A percentile compares a stretch with the other conserved stretches of the same genome.
Evolutionary conservation across 2,329 filamentous ascomycete genomes (phyloP).

Genomic region (Thielaviopsis euricoi): DNA sequence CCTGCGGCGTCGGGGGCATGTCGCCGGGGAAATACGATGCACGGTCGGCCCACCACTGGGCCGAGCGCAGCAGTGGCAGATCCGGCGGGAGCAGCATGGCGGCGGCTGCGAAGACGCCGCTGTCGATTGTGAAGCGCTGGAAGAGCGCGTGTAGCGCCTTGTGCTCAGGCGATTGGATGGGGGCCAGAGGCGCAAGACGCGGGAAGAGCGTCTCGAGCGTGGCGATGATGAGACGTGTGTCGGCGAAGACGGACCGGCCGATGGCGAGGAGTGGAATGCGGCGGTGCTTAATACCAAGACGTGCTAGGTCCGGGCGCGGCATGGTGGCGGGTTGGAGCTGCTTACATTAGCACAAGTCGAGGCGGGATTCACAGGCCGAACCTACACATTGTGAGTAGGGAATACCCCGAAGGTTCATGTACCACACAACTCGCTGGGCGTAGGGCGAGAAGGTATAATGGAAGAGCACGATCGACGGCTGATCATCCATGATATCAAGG

Average conservation of each 20-base stretch:
- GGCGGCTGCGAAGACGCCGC: constrained; percentile 36
- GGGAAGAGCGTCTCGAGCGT: constrained; percentile 45
- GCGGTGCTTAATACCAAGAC: constrained; percentile 47
- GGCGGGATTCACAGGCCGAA: constrained; percentile 10
- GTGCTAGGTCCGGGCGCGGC: constrained; percentile 46
- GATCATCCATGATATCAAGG: background rate
- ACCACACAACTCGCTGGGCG: constrained; percentile 48
- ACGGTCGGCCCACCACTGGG: constrained; percentile 42
- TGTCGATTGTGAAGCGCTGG: constrained; percentile 37
- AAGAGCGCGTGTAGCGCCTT: constrained; percentile 27
- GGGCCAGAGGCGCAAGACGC: constrained; percentile 21
- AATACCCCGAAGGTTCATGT: constrained; percentile 48
- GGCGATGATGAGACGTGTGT: constrained; percentile 50
- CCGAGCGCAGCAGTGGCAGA: constrained; percentile 36
- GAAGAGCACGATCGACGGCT: constrained; percentile 36
- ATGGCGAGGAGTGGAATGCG: constrained; percentile 54
- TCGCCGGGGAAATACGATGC: constrained; percentile 21
- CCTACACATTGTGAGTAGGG: constrained; percentile 51
- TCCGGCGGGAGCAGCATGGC: constrained; percentile 39
- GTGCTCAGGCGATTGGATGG: constrained; percentile 21
- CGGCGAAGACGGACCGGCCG: constrained; percentile 50
- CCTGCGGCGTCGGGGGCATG: constrained; percentile 14
- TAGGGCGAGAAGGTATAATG: constrained; percentile 52
- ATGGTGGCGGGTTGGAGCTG: constrained; percentile 49
- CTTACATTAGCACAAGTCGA: background rate